These are phyloP conservation scores for Verticillium albo-atrum DNA, from an alignment of 2,329 filamentous ascomycete genomes.

Conservation along the genomic window DNA sequence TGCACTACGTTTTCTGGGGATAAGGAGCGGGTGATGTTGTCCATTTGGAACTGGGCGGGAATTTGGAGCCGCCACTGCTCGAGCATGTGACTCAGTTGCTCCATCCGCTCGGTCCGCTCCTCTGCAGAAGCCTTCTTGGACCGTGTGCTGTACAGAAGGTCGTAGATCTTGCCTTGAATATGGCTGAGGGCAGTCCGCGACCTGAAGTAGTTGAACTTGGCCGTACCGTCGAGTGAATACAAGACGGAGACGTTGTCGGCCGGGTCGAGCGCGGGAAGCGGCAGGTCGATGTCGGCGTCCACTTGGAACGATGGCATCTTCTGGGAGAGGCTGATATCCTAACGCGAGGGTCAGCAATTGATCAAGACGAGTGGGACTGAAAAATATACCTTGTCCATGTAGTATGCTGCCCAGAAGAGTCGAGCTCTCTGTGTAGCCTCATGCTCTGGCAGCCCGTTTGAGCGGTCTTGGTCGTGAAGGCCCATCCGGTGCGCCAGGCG, in stretches of 20 bases:
- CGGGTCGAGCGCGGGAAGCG: conserved; percentile 24
- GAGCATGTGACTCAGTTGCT: conserved; percentile 24
- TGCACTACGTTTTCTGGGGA: conserved; percentile 22
- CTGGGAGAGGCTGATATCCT: conserved; percentile 31
- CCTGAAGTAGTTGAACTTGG: conserved; percentile 32
- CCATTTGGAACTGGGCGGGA: conserved; percentile 26
- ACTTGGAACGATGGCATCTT: conserved; percentile 31
- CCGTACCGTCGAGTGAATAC: conserved; percentile 25
- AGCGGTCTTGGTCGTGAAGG: conserved; percentile 24
- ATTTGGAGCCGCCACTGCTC: conserved; percentile 30
- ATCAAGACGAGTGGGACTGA: background rate
- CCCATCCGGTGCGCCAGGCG: conserved; percentile 30
- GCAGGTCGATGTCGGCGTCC: conserved; percentile 35
- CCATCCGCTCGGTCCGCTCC: conserved; percentile 23
- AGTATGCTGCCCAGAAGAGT: conserved; percentile 37
- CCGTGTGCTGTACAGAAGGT: conserved; percentile 24
- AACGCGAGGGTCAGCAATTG: background rate
- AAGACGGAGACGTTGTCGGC: conserved; percentile 23
- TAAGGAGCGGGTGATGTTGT: conserved; percentile 23
- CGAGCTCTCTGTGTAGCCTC: conserved; percentile 28
- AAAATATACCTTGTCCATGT: conserved; percentile 19
- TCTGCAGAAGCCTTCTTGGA: conserved; percentile 18
- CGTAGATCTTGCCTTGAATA: conserved; percentile 35
- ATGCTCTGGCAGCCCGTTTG: conserved; percentile 17
- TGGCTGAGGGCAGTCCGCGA: conserved; percentile 33